Base-by-base conservation (phyloP, 306 rosid species). In the Morella rubra region DNA sequence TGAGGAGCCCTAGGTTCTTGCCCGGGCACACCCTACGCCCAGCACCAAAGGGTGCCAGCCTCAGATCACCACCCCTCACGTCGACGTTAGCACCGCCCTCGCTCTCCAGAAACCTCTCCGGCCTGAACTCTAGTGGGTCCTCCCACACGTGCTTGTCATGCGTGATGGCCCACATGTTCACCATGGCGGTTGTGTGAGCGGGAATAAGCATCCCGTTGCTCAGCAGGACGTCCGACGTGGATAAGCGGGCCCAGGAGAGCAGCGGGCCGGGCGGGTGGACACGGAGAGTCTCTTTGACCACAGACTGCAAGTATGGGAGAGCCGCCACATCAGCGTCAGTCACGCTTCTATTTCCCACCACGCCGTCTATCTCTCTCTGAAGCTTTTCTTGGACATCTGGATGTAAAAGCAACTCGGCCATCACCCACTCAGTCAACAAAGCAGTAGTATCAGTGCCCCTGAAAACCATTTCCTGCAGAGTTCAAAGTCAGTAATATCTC, bases 141-240 rank as follows among this genome's bases (percentile, higher is more conserved):
- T 51, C 5, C 89, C 89, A 86, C 1, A 83, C 55, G 3, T 27
- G 76, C 10, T 53, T 73, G n/a, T 86, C 79, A 14, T 86, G 89
- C 1, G 87, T 77, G 41, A 86, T 86, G 2, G 87, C 81, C 89
- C 87, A 86, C 87, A 86, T 86, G 79, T 86, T 86, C 20, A 86
- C 89, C 85, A 86, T 83, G 37, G 89, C 85, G 5, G 87, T 83
- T 0, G 87, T 83, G 10, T 85, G 79, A 0, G 87, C 85, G 19
- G 89, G 89, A 2, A 86, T 50, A 65, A 82, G 44, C 53, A 24
- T 56, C 0, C 60, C 24, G 44, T 74, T 49, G 1, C 83, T 81
- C 0, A 86, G 58, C 8, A 58, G 45, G 7, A 83, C 87, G 53
- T 86, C 84, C 24, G 64, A 79, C n/a, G 58, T 70, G 0, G 89